Conservation (phyloP, 768 basidiomycete genomes). For the Boletus rubropictus region DNA sequence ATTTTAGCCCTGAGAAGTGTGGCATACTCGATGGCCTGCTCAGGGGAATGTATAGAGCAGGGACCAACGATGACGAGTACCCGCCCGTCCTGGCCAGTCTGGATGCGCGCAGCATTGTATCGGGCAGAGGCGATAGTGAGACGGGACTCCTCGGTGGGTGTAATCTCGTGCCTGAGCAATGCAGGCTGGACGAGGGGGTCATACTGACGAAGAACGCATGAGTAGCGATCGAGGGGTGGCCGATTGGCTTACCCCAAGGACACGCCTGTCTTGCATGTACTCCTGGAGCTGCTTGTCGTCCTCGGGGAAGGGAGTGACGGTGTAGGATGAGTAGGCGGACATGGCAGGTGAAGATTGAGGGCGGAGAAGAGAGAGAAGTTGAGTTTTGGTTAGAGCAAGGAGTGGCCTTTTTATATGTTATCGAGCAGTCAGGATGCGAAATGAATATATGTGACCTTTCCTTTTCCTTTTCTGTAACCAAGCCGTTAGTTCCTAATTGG, state of each 20-base stretch:
- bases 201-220: conserved; percentile 47
- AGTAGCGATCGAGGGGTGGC: conserved; percentile 6
- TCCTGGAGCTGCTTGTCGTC: conserved; percentile 58
- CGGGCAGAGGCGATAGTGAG: conserved; percentile 77
- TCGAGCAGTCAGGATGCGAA: background rate
- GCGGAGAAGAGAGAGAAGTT: conserved; percentile 1
- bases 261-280: conserved; percentile 78
- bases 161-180: conserved; percentile 82
- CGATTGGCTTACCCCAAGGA: conserved; percentile 56
- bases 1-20: conserved; percentile 64
- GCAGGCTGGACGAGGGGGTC: conserved; percentile 95
- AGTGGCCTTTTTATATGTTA: conserved; percentile 25
- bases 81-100: conserved; percentile 81
- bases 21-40: conserved; percentile 82
- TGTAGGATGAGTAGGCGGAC: conserved; percentile 34
- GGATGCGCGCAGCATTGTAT: conserved; percentile 68
- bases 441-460: conserved; percentile 1
- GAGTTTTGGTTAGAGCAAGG: background rate
- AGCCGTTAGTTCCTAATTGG: conserved; percentile 10
- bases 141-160: conserved; percentile 56
- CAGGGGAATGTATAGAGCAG: conserved; percentile 88
- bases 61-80: conserved; percentile 91
- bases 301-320: conserved; percentile 58
- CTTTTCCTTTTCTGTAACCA: background rate
- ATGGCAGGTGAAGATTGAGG: conserved; percentile 4